A percentile compares a stretch with the other conserved stretches of the same genome.
These are phyloP conservation scores for Fusarium goolgardi DNA, from an alignment of 2,329 filamentous ascomycete genomes.

Conservation along the genomic window DNA sequence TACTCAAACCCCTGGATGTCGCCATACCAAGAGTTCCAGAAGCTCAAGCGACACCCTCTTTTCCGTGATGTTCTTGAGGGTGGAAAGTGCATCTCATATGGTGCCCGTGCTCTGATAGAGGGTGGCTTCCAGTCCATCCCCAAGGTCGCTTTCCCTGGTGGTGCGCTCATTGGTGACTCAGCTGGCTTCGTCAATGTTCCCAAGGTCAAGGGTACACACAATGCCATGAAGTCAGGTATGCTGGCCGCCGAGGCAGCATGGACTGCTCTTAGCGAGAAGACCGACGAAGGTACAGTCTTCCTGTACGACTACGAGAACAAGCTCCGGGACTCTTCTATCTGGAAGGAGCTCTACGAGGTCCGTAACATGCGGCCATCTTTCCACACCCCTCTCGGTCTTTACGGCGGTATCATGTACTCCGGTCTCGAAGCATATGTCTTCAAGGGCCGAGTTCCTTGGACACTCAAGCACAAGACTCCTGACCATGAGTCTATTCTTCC, in stretches of 20 bases:
- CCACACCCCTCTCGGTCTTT: slow-evolving; percentile 85
- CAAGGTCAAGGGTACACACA: slow-evolving; percentile 98
- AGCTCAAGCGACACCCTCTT: slow-evolving; percentile 96
- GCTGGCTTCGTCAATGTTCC: slow-evolving; percentile 97
- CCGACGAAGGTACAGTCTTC: slow-evolving; percentile 79
- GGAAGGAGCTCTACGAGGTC: slow-evolving; percentile 93
- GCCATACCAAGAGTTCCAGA: slow-evolving; percentile 96
- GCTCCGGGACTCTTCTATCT: slow-evolving; percentile 86
- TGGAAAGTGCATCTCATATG: slow-evolving; percentile 97
- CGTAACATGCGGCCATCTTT: slow-evolving; percentile 98
- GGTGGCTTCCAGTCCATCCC: slow-evolving; percentile 98
- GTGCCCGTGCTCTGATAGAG: slow-evolving; percentile 89
- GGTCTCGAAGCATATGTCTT: slow-evolving; percentile 90
- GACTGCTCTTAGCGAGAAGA: slow-evolving; percentile 71
- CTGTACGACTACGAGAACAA: slow-evolving; percentile 94
- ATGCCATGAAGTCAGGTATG: slow-evolving; percentile 98
- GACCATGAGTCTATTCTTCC: slow-evolving; percentile 84
- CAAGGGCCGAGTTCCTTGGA: slow-evolving; percentile 90
- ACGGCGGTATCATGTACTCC: slow-evolving; percentile 91
- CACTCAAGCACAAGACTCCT: slow-evolving; percentile 81
- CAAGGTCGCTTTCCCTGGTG: slow-evolving; percentile 95
- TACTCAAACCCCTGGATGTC: slow-evolving; percentile 97
- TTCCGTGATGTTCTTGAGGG: slow-evolving; percentile 90
- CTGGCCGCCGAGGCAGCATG: slow-evolving; percentile 92
- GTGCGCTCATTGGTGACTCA: slow-evolving; percentile 94